Evolutionary conservation across 2,329 filamentous ascomycete species (phyloP).

Genomic region (Talaromyces sp.): DNA sequence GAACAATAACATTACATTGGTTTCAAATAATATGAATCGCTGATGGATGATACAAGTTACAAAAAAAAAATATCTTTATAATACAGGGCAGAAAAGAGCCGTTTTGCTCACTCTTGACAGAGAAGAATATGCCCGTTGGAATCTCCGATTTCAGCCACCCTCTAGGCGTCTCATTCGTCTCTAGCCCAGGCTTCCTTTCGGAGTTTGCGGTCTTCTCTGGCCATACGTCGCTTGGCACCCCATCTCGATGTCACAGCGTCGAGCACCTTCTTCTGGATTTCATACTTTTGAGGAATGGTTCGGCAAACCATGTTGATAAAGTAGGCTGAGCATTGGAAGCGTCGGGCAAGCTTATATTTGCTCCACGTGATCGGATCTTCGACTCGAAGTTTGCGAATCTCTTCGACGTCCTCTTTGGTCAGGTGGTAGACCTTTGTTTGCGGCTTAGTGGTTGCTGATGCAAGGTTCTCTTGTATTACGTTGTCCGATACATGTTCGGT

Average conservation of each 20-base stretch:
- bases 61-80: neutral
- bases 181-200: conserved; percentile 58
- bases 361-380: conserved; percentile 58
- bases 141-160: neutral
- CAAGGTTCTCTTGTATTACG: conserved; percentile 28
- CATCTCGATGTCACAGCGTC: conserved; percentile 55
- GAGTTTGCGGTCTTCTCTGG: conserved; percentile 56
- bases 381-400: conserved; percentile 53
- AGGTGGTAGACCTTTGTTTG: conserved; percentile 60
- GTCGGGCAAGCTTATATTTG: conserved; percentile 53
- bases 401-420: conserved; percentile 50
- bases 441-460: conserved; percentile 46
- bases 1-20: neutral
- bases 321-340: conserved; percentile 58
- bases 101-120: neutral
- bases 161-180: conserved; percentile 42
- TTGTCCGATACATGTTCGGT: conserved; percentile 17
- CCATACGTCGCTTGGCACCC: conserved; percentile 55
- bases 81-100: neutral
- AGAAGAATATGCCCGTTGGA: neutral
- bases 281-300: conserved; percentile 46
- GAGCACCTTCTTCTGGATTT: conserved; percentile 43
- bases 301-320: conserved; percentile 58
- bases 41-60: neutral
- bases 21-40: neutral